Percentiles rank a stretch among this genome's conserved stretches.
phyloP scores from a whole-genome alignment of 1,284 basidiomycete genomes.

The Cutaneotrichosporon cutaneum region DNA sequence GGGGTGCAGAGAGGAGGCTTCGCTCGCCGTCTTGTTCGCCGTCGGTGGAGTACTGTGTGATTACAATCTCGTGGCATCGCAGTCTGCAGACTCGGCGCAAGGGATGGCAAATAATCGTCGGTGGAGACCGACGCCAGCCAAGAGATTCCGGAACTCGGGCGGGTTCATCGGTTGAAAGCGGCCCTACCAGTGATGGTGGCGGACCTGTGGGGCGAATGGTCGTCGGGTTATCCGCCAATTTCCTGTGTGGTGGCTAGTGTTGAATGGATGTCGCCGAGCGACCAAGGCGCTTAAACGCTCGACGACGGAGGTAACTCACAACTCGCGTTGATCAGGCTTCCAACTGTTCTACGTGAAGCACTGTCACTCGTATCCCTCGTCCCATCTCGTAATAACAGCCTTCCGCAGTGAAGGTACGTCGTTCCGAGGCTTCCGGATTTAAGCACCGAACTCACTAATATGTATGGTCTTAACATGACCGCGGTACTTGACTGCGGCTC shows the following conservation, averaged over 20 bases:
- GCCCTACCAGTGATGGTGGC: not conserved
- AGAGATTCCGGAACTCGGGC: not conserved
- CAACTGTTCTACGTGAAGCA: too few species aligned
- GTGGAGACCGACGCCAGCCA: not conserved
- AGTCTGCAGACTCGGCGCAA: too few species aligned
- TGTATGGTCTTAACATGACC: not conserved
- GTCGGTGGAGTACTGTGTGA: not conserved
- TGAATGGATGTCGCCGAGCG: not conserved
- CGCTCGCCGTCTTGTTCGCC: not conserved
- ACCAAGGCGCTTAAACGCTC: too few species aligned
- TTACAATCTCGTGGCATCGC: not conserved
- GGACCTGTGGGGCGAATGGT: too few species aligned
- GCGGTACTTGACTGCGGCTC: not conserved
- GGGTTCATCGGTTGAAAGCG: too few species aligned
- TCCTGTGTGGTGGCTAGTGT: not conserved
- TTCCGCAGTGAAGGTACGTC: too few species aligned
- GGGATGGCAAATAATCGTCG: not conserved
- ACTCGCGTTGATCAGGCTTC: too few species aligned
- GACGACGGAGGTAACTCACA: too few species aligned
- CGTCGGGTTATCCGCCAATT: not conserved
- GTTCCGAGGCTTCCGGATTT: too few species aligned
- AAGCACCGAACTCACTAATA: too few species aligned
- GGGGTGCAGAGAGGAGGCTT: not conserved
- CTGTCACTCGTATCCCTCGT: too few species aligned
- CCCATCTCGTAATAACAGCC: too few species aligned